Base-by-base conservation (phyloP, 805 yeast species). In the Nakazawaea peltata region DNA sequence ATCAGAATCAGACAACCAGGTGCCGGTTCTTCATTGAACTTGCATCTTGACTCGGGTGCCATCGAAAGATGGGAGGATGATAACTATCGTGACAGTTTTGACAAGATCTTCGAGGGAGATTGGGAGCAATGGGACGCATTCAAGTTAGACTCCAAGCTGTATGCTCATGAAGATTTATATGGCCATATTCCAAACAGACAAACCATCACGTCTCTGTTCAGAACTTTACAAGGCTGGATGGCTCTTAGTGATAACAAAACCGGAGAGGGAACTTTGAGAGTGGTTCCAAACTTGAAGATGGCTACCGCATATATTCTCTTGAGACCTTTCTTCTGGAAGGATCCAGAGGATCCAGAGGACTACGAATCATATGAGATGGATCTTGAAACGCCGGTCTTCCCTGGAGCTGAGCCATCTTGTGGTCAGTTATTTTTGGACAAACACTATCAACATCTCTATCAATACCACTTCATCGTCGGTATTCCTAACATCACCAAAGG, bases 61-160 rank as follows among this genome's bases (percentile, higher is more conserved):
- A 46, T 65, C 25, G 71, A 65, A 42, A 44, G 71, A 32, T 67
- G 71, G 71, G 70, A 65, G 43, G 70, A 67, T 44, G 42, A 36
- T 11, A 53, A 47, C 17, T 67, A 63, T 44, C 41, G 63, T n/a
- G 42, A 46, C 9, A 55, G 53, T 18, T 67, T 67, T 43, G 36
- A 45, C 5, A 51, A 48, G 28, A 61, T 67, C 16, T 56, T 60
- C 22, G 57, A 54, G 19, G 66, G 65, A 4, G 38, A 44, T 10
- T 65, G 71, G 70, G 68, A 65, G 46, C 48, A 57, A 9, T 65
- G 54, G 51, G 68, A 67, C 36, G 61, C 70, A 5, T 63, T 43
- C 30, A 57, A 57, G 34, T 48, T 56, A 13, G 56, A 56, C 15
- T 52, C 54, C 23, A 46, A 70, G 19, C 48, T 59, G 9, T 40